phyloP scores from a whole-genome alignment of 140 eudicot genomes.

The Flaveria floridana region DNA sequence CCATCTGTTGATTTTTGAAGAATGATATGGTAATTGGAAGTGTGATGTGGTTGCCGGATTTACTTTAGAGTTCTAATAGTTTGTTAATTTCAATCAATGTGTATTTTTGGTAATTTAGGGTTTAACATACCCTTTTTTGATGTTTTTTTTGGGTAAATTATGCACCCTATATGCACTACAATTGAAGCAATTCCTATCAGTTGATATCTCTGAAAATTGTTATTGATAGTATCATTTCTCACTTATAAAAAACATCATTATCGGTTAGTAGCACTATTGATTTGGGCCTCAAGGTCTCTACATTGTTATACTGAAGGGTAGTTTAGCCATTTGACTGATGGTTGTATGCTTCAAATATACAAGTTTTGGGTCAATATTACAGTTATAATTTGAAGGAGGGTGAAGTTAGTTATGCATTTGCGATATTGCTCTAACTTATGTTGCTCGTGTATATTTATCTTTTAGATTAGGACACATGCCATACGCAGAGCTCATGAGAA shows the following conservation, averaged over 20 bases:
- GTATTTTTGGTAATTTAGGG: constrained; percentile 3
- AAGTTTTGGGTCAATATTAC: constrained; percentile 1
- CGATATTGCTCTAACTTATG: constrained; percentile 13
- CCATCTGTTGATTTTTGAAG: too few relatives aligned
- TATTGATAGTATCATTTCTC: not conserved
- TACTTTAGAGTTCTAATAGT: constrained; percentile 10
- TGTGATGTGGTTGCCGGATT: constrained; percentile 8
- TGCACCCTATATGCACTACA: not conserved
- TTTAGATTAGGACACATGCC: constrained; percentile 77
- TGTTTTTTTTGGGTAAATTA: not conserved
- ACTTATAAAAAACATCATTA: not conserved
- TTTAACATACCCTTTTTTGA: not conserved
- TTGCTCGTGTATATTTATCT: constrained; percentile 2
- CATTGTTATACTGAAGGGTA: constrained; percentile 15
- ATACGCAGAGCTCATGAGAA: constrained; percentile 87
- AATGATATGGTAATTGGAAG: too few relatives aligned
- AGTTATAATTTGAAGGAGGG: constrained; percentile 7
- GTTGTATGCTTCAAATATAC: not conserved
- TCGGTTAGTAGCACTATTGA: constrained; percentile 4
- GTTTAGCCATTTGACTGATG: constrained; percentile 8
- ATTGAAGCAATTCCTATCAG: not conserved
- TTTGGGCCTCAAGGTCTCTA: constrained; percentile 1
- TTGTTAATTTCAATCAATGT: constrained; percentile 12
- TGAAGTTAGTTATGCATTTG: constrained; percentile 19
- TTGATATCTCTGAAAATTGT: not conserved